Conservation (phyloP, 192 early-diverging fungal genomes). For the Backusella luteola region DNA sequence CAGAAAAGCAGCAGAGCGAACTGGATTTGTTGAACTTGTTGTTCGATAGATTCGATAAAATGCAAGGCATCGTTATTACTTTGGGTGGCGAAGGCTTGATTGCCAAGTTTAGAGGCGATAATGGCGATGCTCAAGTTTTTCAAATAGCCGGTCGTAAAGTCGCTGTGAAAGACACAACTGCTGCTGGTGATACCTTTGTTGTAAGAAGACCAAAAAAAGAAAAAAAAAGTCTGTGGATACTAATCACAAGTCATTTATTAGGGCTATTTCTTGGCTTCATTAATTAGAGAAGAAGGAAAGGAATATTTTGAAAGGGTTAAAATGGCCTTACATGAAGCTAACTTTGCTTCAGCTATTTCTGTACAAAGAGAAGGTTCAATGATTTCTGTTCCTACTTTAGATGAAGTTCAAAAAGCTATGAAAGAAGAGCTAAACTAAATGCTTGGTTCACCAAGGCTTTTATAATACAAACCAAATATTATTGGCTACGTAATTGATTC, state of each 20-base stretch:
- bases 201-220: slow-evolving; percentile 25
- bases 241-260: slow-evolving; percentile 36
- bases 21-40: slow-evolving; percentile 34
- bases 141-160: slow-evolving; percentile 42
- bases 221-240: neutral
- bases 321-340: slow-evolving; percentile 55
- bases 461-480: too few relatives aligned
- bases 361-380: slow-evolving; percentile 69
- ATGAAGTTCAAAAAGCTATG: slow-evolving; percentile 35
- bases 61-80: slow-evolving; percentile 64
- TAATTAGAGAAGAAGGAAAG: slow-evolving; percentile 39
- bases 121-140: slow-evolving; percentile 36
- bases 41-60: slow-evolving; percentile 40
- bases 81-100: slow-evolving; percentile 65
- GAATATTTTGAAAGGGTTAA: slow-evolving; percentile 35
- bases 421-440: neutral
- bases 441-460: too few relatives aligned
- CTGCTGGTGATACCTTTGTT: slow-evolving; percentile 64
- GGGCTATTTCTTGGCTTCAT: slow-evolving; percentile 66
- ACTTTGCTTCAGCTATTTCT: slow-evolving; percentile 62
- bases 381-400: slow-evolving; percentile 57
- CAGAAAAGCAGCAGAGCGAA: neutral
- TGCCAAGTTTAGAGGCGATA: slow-evolving; percentile 39
- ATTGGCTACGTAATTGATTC: too few relatives aligned
- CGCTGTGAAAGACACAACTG: slow-evolving; percentile 56